phyloP scores from a whole-genome alignment of 495 filamentous ascomycete genomes.

The Penicillium waksmanii region DNA sequence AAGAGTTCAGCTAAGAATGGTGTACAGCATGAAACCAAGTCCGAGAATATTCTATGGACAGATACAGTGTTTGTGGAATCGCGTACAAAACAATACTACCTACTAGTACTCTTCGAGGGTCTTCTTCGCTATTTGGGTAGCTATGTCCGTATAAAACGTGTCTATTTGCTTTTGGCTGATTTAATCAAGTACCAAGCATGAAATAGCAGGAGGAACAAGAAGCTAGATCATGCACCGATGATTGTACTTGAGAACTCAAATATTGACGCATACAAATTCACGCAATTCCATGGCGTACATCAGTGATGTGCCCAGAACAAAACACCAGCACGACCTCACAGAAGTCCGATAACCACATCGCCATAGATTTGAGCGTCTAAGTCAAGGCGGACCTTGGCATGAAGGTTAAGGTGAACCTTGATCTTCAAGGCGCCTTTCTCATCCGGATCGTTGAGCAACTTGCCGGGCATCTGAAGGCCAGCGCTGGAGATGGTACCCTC shows the following conservation, averaged over 20 bases:
- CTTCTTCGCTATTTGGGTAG: no score
- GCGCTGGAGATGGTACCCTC: constrained; percentile 1
- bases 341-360: constrained; percentile 22
- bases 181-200: background rate
- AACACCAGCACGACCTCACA: constrained; percentile 4
- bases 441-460: background rate
- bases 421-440: constrained; percentile 18
- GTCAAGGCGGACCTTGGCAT: constrained; percentile 19
- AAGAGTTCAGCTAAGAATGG: no score
- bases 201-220: background rate
- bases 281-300: background rate
- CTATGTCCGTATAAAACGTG: background rate
- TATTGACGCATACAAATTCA: background rate
- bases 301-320: background rate
- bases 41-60: no score
- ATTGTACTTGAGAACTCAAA: background rate
- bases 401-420: constrained; percentile 20
- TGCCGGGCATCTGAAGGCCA: background rate
- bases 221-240: background rate
- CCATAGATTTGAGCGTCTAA: constrained; percentile 23
- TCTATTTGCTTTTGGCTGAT: background rate
- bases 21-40: no score
- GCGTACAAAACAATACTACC: no score
- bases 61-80: no score
- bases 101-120: no score